Evolutionary conservation across 352 stramenopile species (phyloP).

Genomic region (Globisporangium orthogonon): DNA sequence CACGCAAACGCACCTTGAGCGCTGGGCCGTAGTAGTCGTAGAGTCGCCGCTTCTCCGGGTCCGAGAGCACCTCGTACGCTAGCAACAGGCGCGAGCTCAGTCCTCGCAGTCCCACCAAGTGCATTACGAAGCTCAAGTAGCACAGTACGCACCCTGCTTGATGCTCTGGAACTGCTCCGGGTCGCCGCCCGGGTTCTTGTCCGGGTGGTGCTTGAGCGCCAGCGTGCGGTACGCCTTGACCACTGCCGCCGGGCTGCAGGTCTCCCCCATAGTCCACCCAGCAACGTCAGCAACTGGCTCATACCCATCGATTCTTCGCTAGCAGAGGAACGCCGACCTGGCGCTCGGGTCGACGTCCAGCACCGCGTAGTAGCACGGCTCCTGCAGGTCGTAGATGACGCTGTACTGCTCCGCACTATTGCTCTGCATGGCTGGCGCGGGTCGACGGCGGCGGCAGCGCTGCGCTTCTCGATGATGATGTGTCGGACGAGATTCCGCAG

Average conservation of each 20-base stretch:
- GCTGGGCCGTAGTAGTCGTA: slow-evolving; percentile 85
- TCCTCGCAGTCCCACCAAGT: no score
- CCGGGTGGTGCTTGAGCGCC: slow-evolving; percentile 76
- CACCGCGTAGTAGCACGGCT: slow-evolving; percentile 63
- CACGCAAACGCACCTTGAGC: no score
- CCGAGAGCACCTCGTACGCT: slow-evolving; percentile 90
- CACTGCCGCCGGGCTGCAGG: slow-evolving; percentile 87
- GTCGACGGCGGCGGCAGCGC: no score
- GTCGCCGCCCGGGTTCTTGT: slow-evolving; percentile 88
- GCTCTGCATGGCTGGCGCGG: slow-evolving; percentile 1
- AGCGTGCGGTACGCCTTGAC: slow-evolving; percentile 93
- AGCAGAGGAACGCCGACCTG: slow-evolving; percentile 16
- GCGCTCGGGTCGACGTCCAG: slow-evolving; percentile 53
- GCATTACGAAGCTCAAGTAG: neutral
- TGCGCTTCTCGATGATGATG: no score
- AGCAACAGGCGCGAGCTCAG: neutral
- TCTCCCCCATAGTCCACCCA: neutral
- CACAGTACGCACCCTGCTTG: neutral
- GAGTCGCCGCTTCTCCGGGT: slow-evolving; percentile 83
- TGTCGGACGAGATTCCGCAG: no score
- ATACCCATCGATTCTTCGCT: no score
- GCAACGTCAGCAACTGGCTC: no score
- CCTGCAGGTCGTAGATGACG: slow-evolving; percentile 38
- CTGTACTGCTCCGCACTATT: slow-evolving; percentile 15
- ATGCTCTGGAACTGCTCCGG: slow-evolving; percentile 11